Evolutionary conservation across 73 alveolate genomes (phyloP).

Genomic region (Effrenium voratum): DNA sequence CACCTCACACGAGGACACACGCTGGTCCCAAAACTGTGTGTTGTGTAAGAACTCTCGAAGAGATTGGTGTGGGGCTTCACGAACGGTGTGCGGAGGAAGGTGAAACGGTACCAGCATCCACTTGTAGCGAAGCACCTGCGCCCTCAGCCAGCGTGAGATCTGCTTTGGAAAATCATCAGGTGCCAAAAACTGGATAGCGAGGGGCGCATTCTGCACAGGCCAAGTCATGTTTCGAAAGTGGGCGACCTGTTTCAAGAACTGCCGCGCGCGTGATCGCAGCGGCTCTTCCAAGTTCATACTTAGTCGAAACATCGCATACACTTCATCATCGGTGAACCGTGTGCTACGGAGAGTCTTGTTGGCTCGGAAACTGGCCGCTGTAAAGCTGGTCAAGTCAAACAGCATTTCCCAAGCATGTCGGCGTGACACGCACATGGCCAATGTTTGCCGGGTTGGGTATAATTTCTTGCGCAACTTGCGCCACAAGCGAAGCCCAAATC

Average conservation of each 20-base stretch:
- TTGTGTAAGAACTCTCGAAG: neutral
- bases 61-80: neutral
- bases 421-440: neutral
- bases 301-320: neutral
- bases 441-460: neutral
- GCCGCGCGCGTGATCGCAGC: neutral
- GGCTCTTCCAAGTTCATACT: neutral
- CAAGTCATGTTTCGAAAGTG: neutral
- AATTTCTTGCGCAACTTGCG: neutral
- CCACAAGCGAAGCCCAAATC: neutral
- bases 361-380: neutral
- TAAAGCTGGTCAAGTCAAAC: neutral
- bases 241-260: neutral
- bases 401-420: neutral
- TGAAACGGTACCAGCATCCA: neutral
- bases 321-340: neutral
- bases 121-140: neutral
- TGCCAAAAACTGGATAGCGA: neutral
- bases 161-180: neutral
- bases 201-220: neutral
- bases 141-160: neutral
- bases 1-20: neutral
- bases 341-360: neutral
- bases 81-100: neutral
- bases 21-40: neutral